Evolutionary conservation across 2,329 filamentous ascomycete species (phyloP).

Genomic region (Aureobasidium mangrovei): DNA sequence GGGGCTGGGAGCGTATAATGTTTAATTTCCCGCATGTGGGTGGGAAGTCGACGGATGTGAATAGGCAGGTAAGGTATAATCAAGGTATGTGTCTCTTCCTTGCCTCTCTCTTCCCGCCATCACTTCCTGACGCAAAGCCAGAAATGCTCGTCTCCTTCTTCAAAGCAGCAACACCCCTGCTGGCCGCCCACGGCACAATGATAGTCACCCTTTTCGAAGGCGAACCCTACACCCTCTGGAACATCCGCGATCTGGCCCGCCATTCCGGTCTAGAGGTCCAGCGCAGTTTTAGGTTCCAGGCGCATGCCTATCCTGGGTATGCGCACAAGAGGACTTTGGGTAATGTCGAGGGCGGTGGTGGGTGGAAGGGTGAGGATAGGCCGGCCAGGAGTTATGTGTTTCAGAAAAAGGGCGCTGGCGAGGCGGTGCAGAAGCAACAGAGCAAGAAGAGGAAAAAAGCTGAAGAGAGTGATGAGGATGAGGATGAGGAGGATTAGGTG

Average conservation of each 20-base stretch:
- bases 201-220: conserved; percentile 86
- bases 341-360: conserved; percentile 37
- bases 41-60: conserved; percentile 84
- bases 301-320: conserved; percentile 63
- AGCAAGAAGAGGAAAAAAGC: conserved; percentile 19
- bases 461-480: conserved; percentile 17
- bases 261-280: conserved; percentile 64
- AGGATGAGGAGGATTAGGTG: conserved; percentile 19
- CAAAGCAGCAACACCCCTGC: conserved; percentile 41
- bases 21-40: conserved; percentile 99
- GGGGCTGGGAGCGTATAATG: conserved; percentile 64
- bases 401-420: conserved; percentile 27
- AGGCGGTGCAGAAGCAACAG: conserved; percentile 17
- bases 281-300: conserved; percentile 61
- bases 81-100: conserved; percentile 40
- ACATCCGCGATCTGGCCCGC: conserved; percentile 75
- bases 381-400: conserved; percentile 40
- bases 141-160: conserved; percentile 65
- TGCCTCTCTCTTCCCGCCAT: neutral
- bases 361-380: conserved; percentile 42
- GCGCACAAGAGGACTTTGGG: conserved; percentile 65
- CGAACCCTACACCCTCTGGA: conserved; percentile 93
- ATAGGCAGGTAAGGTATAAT: conserved; percentile 87
- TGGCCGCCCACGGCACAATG: conserved; percentile 52
- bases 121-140: neutral